phyloP scores from a whole-genome alignment of 2,329 filamentous ascomycete genomes.

The Geoglossum cookeanum region DNA sequence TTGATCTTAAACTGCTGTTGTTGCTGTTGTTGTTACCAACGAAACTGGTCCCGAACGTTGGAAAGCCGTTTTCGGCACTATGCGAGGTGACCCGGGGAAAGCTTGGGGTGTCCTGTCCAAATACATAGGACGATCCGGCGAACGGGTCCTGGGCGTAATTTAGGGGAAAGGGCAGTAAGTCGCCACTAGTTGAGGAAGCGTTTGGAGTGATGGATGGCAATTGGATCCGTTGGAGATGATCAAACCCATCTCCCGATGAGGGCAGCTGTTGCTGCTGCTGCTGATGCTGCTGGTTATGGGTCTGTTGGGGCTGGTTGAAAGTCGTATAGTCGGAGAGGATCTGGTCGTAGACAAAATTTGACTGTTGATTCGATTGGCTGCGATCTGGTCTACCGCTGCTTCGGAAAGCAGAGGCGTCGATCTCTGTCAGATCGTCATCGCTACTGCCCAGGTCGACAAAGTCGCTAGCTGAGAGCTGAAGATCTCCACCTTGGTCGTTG shows the following conservation, averaged over 20 bases:
- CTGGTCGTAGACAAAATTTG: not conserved
- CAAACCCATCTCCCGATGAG: not conserved
- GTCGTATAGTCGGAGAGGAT: not conserved
- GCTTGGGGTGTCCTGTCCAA: not conserved
- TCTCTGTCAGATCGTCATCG: not conserved
- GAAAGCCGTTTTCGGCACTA: not conserved
- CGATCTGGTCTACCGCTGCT: not conserved
- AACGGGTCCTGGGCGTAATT: not conserved
- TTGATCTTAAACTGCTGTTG: not conserved
- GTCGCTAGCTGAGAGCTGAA: not conserved
- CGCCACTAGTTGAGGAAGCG: not conserved
- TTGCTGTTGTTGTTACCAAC: too few relatives aligned
- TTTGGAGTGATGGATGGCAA: not conserved
- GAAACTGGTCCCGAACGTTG: not conserved
- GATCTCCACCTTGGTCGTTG: not conserved
- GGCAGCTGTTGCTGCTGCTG: too few relatives aligned
- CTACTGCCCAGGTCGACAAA: not conserved
- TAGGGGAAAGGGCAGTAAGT: not conserved
- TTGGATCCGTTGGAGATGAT: not conserved
- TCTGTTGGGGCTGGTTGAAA: not conserved
- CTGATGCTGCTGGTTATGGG: not conserved
- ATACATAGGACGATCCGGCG: not conserved
- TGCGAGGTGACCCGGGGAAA: not conserved
- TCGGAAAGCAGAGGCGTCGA: not conserved
- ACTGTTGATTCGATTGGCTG: not conserved